phyloP scores from a whole-genome alignment of 2,329 filamentous ascomycete genomes.

The Tolypocladium tropicale region DNA sequence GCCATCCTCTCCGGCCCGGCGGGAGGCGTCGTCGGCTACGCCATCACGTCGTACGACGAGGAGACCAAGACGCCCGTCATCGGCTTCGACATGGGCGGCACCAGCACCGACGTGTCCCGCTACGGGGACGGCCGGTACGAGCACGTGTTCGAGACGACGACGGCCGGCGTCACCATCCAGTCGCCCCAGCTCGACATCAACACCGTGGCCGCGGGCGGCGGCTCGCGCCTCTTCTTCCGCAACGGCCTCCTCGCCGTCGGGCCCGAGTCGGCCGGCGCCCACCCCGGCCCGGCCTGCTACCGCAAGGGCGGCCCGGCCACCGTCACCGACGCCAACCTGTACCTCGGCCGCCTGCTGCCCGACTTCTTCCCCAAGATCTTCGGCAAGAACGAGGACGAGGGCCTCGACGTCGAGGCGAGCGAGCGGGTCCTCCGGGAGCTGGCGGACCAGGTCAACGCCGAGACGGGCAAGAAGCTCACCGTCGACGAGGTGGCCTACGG shows the following conservation, averaged over 20 bases:
- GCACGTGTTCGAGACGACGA: slow-evolving; percentile 60
- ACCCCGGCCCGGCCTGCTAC: slow-evolving; percentile 64
- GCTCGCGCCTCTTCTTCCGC: slow-evolving; percentile 57
- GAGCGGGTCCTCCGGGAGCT: slow-evolving; percentile 29
- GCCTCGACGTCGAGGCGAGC: slow-evolving; percentile 29
- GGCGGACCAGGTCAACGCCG: slow-evolving; percentile 31
- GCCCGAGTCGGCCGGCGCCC: slow-evolving; percentile 59
- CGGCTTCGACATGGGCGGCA: slow-evolving; percentile 66
- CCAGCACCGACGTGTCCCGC: slow-evolving; percentile 63
- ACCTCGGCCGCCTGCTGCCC: slow-evolving; percentile 48
- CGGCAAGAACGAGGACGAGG: slow-evolving; percentile 11
- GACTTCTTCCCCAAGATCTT: slow-evolving; percentile 61
- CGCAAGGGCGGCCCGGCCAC: slow-evolving; percentile 60
- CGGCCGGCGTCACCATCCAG: slow-evolving; percentile 68
- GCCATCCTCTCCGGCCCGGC: slow-evolving; percentile 66
- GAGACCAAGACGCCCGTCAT: slow-evolving; percentile 60
- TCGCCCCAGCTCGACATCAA: slow-evolving; percentile 74
- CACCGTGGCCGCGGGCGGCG: slow-evolving; percentile 68
- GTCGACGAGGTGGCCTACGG: slow-evolving; percentile 25
- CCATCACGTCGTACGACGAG: slow-evolving; percentile 60
- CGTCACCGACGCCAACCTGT: slow-evolving; percentile 63
- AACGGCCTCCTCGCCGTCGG: slow-evolving; percentile 67
- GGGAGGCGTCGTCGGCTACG: slow-evolving; percentile 67
- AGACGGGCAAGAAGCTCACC: slow-evolving; percentile 15
- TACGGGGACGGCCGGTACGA: slow-evolving; percentile 38